Evolutionary conservation across 345 rosid species (phyloP).

Genomic region (Aquilaria malaccensis): DNA sequence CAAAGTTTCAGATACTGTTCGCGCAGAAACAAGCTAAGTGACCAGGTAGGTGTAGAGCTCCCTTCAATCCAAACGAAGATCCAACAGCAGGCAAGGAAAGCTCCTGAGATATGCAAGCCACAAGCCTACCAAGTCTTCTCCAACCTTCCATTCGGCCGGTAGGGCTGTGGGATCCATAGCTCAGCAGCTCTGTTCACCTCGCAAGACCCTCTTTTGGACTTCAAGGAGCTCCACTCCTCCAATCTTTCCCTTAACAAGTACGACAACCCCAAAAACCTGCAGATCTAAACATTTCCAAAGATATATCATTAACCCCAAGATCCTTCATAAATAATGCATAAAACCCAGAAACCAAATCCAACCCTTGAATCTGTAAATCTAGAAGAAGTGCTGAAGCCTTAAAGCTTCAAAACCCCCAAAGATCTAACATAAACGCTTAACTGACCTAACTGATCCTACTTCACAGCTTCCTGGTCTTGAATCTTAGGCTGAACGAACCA

Average conservation of each 20-base stretch:
- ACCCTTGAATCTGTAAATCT: too few relatives aligned
- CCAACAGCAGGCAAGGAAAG: conserved; percentile 32
- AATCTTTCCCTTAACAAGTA: neutral
- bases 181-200: conserved; percentile 70
- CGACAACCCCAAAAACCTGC: neutral
- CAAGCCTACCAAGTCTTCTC: conserved; percentile 35
- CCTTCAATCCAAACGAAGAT: conserved; percentile 95
- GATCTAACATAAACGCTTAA: too few relatives aligned
- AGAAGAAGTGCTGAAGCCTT: too few relatives aligned
- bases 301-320: neutral
- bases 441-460: too few relatives aligned
- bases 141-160: conserved; percentile 3
- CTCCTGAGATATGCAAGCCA: conserved; percentile 95
- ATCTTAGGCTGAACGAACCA: too few relatives aligned
- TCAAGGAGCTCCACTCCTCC: conserved; percentile 73
- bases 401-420: too few relatives aligned
- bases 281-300: neutral
- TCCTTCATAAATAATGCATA: neutral
- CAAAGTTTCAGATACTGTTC: too few relatives aligned
- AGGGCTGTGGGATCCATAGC: conserved; percentile 86
- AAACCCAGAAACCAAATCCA: neutral
- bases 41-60: conserved; percentile 57
- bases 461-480: too few relatives aligned
- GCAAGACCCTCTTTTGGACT: conserved; percentile 73
- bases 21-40: neutral